Evolutionary conservation across 148 eudicot species (phyloP).

Genomic region (Dianthus caryophyllus): DNA sequence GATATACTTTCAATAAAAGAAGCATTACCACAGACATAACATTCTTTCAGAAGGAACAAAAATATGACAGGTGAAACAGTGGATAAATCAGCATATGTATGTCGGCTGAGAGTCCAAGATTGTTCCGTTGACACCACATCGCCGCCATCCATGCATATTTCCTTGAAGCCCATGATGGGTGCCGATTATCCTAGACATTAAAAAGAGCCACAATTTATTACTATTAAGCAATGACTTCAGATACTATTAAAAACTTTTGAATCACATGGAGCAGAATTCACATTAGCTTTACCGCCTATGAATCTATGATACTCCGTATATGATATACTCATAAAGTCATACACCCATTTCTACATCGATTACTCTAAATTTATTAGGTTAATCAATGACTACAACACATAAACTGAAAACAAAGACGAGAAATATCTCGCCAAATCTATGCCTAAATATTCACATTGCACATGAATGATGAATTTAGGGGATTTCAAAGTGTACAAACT

Average conservation of each 20-base stretch:
- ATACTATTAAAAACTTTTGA: not conserved
- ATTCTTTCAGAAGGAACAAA: constrained; percentile 66
- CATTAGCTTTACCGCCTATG: not conserved
- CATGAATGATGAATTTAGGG: not conserved
- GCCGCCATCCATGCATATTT: constrained; percentile 25
- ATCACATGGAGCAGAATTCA: not conserved
- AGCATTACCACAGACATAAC: constrained; percentile 58
- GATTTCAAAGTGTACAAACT: not conserved
- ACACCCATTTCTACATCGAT: not conserved
- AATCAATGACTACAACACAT: not conserved
- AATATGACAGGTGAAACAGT: constrained; percentile 81
- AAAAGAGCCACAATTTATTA: constrained; percentile 13
- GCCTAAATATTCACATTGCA: not conserved
- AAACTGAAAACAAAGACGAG: not conserved
- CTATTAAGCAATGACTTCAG: not conserved
- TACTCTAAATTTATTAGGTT: not conserved
- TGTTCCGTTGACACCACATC: constrained; percentile 29
- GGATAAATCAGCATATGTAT: constrained; percentile 69
- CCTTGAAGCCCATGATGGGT: constrained; percentile 51
- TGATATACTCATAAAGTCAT: not conserved
- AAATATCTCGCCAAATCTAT: not conserved
- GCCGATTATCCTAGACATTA: constrained; percentile 29
- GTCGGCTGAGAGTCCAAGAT: constrained; percentile 43
- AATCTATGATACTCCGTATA: not conserved
- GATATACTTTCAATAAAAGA: constrained; percentile 9